Evolutionary conservation across 1,139 yeast species (phyloP), one percentile per base, ranked within the genome.

Genomic region (Arxiozyma slooffiae): DNA sequence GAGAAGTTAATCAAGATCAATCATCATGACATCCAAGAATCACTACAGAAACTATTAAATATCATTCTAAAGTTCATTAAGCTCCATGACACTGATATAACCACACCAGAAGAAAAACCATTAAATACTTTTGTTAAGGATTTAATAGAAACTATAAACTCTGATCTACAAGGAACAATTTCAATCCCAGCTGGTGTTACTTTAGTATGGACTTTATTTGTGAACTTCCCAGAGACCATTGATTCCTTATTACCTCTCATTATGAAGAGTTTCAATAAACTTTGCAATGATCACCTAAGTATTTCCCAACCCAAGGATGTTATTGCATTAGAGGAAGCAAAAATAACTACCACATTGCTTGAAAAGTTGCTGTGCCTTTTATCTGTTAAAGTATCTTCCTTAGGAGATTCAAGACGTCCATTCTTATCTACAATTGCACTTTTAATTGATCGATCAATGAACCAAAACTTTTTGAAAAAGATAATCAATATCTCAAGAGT

Each of bases 391-490:
- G 87, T 94, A 17, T 80, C 95, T 0, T 76, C 79, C 36, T 73
- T 94, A 30, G 97, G 96, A 1, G 99, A 94, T 58, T 97, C 94
- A 63, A 78, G 98, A 53, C 78, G 98, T 49, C 82, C 88, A 23
- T 94, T 90, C 64, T 70, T 94, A 56, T 83, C 95, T 0, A 73
- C 90, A 9, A 74, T 92, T 50, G 97, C 96, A 0, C 95, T 92
- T 60, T 74, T 92, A 56, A 86, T 92, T 57, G 98, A 94, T 60
- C 77, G 96, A 46, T 87, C 97, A 1, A 76, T 82, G 53, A 96
- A 90, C 61, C 81, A 81, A 54, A 80, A 77, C 21, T 78, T 94
- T 8, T 73, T 92, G 55, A 80, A 79, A 55, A 85, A 85, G 62
- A 85, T 92, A 49, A 81, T 92, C 42, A 76, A 77, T 42, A 82